Evolutionary conservation across 139 green algal species (phyloP).

Genomic region (Nannochloris sp.): DNA sequence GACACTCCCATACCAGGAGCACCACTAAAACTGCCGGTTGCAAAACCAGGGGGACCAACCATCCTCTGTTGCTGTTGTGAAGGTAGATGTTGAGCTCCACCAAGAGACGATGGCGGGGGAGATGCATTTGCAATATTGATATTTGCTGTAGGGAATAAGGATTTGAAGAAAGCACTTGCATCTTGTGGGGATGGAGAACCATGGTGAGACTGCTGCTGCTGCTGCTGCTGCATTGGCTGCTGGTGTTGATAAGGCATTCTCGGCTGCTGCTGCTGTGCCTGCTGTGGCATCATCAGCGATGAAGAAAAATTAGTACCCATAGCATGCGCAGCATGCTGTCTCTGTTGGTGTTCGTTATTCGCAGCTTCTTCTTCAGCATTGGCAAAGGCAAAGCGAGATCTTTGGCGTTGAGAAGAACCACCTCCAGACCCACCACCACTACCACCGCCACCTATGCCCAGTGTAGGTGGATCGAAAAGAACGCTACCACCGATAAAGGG

Average conservation of each 20-base stretch:
- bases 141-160: conserved; percentile 16
- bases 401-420: not conserved
- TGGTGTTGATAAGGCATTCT: not conserved
- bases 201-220: not conserved
- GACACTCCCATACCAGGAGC: too few relatives aligned
- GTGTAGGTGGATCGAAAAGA: too few relatives aligned
- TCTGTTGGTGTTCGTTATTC: not conserved
- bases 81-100: not conserved
- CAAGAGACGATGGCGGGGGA: not conserved
- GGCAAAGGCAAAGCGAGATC: conserved; percentile 35
- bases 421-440: too few relatives aligned
- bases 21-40: too few relatives aligned
- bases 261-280: too few relatives aligned
- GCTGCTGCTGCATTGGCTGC: not conserved
- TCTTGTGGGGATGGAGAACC: conserved; percentile 6
- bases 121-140: conserved; percentile 17
- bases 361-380: conserved; percentile 21
- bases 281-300: too few relatives aligned
- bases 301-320: too few relatives aligned
- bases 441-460: too few relatives aligned
- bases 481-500: too few relatives aligned
- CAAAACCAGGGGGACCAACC: not conserved
- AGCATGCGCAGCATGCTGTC: too few relatives aligned
- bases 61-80: not conserved
- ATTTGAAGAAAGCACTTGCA: conserved; percentile 25